Conservation (phyloP, 495 filamentous ascomycete genomes). For the Talaromyces trachyspermus region DNA sequence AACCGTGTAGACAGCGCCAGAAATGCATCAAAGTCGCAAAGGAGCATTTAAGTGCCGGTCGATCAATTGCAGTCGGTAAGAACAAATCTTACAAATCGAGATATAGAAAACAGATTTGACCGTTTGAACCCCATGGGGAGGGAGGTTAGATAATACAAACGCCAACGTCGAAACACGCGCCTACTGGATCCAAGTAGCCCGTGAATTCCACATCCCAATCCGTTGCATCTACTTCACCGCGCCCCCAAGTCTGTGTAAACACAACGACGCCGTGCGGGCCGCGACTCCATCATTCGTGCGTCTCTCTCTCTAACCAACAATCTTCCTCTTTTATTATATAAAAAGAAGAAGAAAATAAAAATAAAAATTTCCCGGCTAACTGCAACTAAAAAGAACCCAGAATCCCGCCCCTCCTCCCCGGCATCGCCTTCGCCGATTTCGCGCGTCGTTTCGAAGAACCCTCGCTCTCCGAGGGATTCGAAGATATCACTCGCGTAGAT, state of each 20-base stretch:
- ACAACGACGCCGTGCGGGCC: constrained; percentile 82
- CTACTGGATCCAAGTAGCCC: constrained; percentile 68
- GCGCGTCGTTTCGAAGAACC: constrained; percentile 63
- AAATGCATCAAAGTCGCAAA: constrained; percentile 77
- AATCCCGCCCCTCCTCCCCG: constrained; percentile 67
- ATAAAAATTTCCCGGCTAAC: constrained; percentile 2
- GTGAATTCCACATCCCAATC: constrained; percentile 62
- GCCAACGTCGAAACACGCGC: constrained; percentile 65
- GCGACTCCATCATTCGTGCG: constrained; percentile 46
- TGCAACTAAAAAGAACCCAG: constrained; percentile 64
- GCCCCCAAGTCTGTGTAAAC: constrained; percentile 63
- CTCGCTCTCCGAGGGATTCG: constrained; percentile 69
- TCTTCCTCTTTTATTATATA: background rate
- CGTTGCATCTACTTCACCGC: constrained; percentile 84
- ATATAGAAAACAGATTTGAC: too few species aligned
- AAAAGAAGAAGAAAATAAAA: background rate
- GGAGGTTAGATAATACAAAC: constrained; percentile 81
- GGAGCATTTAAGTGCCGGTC: constrained; percentile 53
- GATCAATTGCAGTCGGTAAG: constrained; percentile 70
- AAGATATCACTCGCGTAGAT: constrained; percentile 62
- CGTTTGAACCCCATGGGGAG: background rate
- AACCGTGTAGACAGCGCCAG: constrained; percentile 44
- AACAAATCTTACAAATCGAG: constrained; percentile 10
- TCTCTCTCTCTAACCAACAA: constrained; percentile 1
- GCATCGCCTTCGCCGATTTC: constrained; percentile 72